phyloP scores from a whole-genome alignment of 129 eudicot species.

The Oenanthe sinensis region DNA sequence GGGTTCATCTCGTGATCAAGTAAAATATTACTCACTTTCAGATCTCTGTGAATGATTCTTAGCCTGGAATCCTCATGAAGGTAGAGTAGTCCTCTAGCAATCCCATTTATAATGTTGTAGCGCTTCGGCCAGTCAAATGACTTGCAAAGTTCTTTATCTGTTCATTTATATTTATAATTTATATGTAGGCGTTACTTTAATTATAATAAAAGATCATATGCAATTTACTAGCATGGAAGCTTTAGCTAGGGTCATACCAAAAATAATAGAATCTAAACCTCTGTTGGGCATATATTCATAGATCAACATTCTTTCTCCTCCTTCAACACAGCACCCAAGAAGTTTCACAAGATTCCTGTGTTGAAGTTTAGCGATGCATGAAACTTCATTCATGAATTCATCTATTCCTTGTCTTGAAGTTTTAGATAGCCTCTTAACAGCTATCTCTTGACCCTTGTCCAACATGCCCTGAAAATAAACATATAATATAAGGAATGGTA shows the following conservation, averaged over 20 bases:
- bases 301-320: neutral
- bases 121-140: conserved; percentile 2
- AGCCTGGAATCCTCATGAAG: conserved; percentile 3
- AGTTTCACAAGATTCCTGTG: conserved; percentile 3
- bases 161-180: neutral
- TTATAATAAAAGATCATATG: neutral
- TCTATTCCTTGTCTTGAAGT: neutral
- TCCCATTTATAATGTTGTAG: conserved; percentile 4
- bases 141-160: neutral
- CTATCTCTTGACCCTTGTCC: neutral
- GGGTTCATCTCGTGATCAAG: neutral
- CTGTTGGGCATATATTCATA: neutral
- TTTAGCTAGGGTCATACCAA: neutral
- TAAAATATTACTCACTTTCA: neutral
- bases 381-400: neutral
- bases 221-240: neutral
- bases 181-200: neutral
- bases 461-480: neutral
- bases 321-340: neutral
- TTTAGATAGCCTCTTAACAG: neutral
- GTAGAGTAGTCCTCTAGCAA: neutral
- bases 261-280: neutral
- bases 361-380: neutral
- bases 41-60: conserved; percentile 2
- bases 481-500: neutral